These are phyloP conservation scores for Jacaranda copaia DNA, from an alignment of 257 asterid species.

Conservation along the genomic window DNA sequence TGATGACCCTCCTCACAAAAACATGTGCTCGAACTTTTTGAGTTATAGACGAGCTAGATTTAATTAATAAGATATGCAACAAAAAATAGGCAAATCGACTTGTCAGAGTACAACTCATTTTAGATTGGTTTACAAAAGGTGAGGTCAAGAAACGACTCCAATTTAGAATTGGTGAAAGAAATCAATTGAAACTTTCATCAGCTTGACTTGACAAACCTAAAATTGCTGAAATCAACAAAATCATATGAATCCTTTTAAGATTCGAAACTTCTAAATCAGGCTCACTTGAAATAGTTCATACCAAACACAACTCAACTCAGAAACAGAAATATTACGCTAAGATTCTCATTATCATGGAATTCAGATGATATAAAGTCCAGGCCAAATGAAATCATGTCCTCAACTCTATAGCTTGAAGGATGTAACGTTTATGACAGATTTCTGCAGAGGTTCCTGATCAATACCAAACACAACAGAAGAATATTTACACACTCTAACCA, in stretches of 20 bases:
- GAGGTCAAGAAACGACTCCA: neutral
- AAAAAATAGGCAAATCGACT: neutral
- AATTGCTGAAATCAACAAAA: slow-evolving; percentile 7
- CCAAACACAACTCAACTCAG: neutral
- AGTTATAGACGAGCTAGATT: neutral
- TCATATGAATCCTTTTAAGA: slow-evolving; percentile 1
- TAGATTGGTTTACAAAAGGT: neutral
- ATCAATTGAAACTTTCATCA: neutral
- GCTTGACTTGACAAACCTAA: neutral
- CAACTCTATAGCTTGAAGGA: neutral
- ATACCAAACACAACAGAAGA: neutral
- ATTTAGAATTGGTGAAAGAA: neutral
- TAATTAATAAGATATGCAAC: neutral
- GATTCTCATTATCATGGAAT: neutral
- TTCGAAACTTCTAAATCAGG: neutral
- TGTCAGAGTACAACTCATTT: neutral
- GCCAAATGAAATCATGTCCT: neutral
- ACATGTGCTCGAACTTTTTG: neutral
- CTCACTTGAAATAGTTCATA: slow-evolving; percentile 2
- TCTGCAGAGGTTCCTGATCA: neutral
- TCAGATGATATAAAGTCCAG: neutral
- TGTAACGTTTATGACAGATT: neutral
- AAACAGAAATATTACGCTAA: slow-evolving; percentile 3
- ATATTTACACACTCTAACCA: slow-evolving; percentile 10
- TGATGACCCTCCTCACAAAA: neutral